phyloP scores from a whole-genome alignment of 305 asterid genomes.

The Nicotiana rustica region DNA sequence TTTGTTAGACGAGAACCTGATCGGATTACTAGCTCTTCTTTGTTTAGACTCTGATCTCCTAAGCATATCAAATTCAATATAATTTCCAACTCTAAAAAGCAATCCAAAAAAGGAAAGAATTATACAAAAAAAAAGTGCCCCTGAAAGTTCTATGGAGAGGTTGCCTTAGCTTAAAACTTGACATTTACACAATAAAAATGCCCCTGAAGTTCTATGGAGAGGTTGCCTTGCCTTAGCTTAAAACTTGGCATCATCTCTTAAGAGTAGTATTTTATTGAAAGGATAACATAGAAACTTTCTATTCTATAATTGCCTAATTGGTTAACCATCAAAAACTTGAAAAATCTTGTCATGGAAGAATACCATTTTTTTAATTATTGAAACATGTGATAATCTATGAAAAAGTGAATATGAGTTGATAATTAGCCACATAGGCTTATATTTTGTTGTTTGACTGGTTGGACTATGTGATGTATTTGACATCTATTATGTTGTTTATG shows the following conservation, averaged over 20 bases:
- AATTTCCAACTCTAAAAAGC: background rate
- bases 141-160: background rate
- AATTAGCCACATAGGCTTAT: background rate
- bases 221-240: background rate
- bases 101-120: background rate
- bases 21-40: background rate
- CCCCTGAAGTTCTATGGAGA: background rate
- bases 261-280: slow-evolving; percentile 20
- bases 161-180: background rate
- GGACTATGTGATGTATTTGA: slow-evolving; percentile 17
- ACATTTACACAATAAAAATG: background rate
- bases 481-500: background rate
- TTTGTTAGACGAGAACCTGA: slow-evolving; percentile 3
- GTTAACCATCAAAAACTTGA: background rate
- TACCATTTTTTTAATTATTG: background rate
- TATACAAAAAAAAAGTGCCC: background rate
- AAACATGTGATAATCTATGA: slow-evolving; percentile 6
- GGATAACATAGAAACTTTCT: background rate
- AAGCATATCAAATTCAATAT: background rate
- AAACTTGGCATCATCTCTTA: background rate
- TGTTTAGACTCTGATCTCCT: background rate
- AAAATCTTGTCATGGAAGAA: background rate
- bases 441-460: background rate
- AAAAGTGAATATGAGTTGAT: background rate
- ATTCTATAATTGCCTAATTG: background rate